Evolutionary conservation across 176 grass and related monocot genomes (phyloP), one percentile per base, ranked within the genome.

Genomic region (Calamus simplicifolius): DNA sequence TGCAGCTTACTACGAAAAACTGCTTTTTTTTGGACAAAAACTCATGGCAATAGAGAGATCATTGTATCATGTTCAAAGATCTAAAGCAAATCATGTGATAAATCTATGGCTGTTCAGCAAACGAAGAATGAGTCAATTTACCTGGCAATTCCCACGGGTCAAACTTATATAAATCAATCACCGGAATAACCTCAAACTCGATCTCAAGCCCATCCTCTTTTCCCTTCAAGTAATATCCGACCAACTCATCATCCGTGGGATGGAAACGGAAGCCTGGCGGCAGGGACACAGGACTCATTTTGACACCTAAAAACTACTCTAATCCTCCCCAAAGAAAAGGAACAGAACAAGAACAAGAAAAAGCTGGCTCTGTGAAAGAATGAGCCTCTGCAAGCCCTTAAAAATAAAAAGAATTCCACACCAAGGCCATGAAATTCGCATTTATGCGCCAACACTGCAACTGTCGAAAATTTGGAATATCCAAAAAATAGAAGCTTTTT

Each of bases 81-180:
- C 6, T 43, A 10, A 43, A 43, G 35, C 35, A 12, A 43, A 13
- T 43, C 1, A 43, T 13, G 2, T 43, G 35, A 43, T 43, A 43
- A 43, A 43, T 43, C 35, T 13, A 43, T 43, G 35, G 72, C 72
- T 67, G 51, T 67, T 75, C 7, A 75, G 31, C 73, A 75, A 52
- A 49, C 16, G 62, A 3, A 55, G 19, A 18, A 52, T 5, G 6
- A 48, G 27, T 52, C 62, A 77, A 14, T 17, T 62, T 69, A 98
- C 93, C 93, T 88, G 94, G 94, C 4, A 98, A 12, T 49, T 98
- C 94, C 94, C 94, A 98, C 30, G 94, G 94, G 70, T 98, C 94
- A 27, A 75, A 93, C 68, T 98, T 98, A 69, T 98, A 98, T 14
- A 98, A 83, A 31, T 92, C 81, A 0, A 98, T 63, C 26, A 83